A percentile compares a stretch with the other conserved stretches of the same genome.
phyloP scores from a whole-genome alignment of 177 flowering plant genomes.

The Vitis hybrid region DNA sequence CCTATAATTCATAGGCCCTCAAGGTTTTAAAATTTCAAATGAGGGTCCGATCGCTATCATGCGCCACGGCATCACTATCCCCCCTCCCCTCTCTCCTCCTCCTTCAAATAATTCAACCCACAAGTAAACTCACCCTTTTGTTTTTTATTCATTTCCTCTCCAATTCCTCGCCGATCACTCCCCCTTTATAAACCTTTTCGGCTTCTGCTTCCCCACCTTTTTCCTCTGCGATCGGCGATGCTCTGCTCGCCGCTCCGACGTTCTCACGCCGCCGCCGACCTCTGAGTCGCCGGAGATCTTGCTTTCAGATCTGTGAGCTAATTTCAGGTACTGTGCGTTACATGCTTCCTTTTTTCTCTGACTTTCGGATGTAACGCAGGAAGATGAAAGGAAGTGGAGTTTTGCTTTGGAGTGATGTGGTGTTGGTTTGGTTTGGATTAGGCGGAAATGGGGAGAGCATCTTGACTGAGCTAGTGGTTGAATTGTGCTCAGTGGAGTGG shows the following conservation, averaged over 20 bases:
- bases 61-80: constrained; percentile 28
- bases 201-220: neutral
- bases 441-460: neutral
- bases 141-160: constrained; percentile 1
- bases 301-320: constrained; percentile 14
- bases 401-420: neutral
- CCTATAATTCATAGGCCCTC: no score
- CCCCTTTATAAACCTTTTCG: no score
- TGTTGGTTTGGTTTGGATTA: neutral
- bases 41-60: constrained; percentile 26
- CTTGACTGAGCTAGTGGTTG: neutral
- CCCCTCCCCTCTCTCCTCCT: constrained; percentile 1
- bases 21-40: neutral
- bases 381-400: neutral
- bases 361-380: constrained; percentile 6
- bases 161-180: constrained; percentile 21
- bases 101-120: constrained; percentile 27
- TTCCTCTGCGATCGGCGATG: constrained; percentile 4
- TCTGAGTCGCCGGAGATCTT: constrained; percentile 11
- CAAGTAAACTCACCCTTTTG: constrained; percentile 4
- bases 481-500: constrained; percentile 1
- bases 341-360: constrained; percentile 6
- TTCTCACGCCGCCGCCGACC: constrained; percentile 11
- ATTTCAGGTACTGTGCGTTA: constrained; percentile 11
- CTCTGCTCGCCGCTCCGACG: constrained; percentile 1